Evolutionary conservation across 1,284 basidiomycete genomes (phyloP).

Genomic region (Puccinia triticina): DNA sequence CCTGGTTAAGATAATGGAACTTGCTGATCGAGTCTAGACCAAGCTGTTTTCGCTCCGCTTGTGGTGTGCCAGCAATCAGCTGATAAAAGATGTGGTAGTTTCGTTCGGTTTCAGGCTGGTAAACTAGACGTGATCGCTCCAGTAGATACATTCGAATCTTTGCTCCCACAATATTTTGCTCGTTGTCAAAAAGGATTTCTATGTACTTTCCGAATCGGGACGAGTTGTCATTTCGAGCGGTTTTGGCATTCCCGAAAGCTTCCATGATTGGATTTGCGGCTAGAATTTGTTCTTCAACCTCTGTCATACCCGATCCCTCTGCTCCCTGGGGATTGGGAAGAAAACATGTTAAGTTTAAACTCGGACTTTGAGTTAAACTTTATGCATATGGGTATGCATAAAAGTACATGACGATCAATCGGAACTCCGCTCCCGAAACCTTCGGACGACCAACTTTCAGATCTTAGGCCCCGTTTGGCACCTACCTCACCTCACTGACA

Average conservation of each 20-base stretch:
- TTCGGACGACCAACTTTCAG: too few relatives aligned
- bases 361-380: conserved; percentile 32
- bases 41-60: conserved; percentile 92
- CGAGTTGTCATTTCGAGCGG: conserved; percentile 97
- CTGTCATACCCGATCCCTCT: conserved; percentile 68
- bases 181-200: conserved; percentile 95
- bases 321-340: conserved; percentile 36
- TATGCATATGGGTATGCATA: too few relatives aligned
- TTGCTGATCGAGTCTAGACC: conserved; percentile 80
- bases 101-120: conserved; percentile 92
- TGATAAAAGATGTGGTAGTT: conserved; percentile 99
- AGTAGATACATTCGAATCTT: conserved; percentile 96
- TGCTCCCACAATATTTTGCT: conserved; percentile 95
- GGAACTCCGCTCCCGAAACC: too few relatives aligned
- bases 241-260: conserved; percentile 99
- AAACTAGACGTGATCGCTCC: conserved; percentile 94
- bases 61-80: conserved; percentile 91
- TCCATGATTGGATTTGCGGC: conserved; percentile 99
- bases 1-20: conserved; percentile 92
- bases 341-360: conserved; percentile 65
- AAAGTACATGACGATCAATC: too few relatives aligned
- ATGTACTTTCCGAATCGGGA: conserved; percentile 99
- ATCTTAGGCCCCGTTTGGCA: too few relatives aligned
- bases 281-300: conserved; percentile 93
- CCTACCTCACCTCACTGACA: too few relatives aligned